These are phyloP conservation scores for Lophium mytilinum DNA, from an alignment of 495 filamentous ascomycete genomes.

Conservation along the genomic window DNA sequence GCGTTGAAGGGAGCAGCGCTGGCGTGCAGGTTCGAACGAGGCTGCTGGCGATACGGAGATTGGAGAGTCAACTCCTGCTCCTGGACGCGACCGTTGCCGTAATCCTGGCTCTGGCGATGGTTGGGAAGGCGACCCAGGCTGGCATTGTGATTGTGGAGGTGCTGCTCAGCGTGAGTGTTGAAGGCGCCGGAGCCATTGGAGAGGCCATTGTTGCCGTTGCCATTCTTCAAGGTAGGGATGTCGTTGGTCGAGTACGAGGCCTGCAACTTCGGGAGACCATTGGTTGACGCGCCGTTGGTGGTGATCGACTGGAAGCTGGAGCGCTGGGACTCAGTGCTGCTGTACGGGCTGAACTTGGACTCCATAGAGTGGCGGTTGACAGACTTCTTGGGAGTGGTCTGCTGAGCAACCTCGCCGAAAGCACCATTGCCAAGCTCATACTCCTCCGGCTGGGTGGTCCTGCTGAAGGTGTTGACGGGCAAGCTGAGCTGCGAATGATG, in stretches of 20 bases:
- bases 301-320: conserved; percentile 42
- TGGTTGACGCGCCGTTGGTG: conserved; percentile 26
- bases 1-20: conserved; percentile 66
- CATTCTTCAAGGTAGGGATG: conserved; percentile 73
- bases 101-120: conserved; percentile 59
- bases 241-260: conserved; percentile 88
- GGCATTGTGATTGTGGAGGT: conserved; percentile 74
- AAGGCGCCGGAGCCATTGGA: conserved; percentile 44
- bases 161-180: conserved; percentile 63
- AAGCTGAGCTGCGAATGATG: conserved; percentile 77
- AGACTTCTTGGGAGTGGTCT: conserved; percentile 34
- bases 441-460: conserved; percentile 28
- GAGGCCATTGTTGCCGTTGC: conserved; percentile 30
- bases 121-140: conserved; percentile 70
- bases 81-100: conserved; percentile 42
- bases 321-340: conserved; percentile 26
- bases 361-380: conserved; percentile 48
- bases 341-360: conserved; percentile 37
- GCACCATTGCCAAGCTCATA: conserved; percentile 17
- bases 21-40: conserved; percentile 53
- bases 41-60: conserved; percentile 30
- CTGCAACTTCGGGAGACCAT: conserved; percentile 54
- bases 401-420: conserved; percentile 17
- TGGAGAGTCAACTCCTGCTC: conserved; percentile 40
- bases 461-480: conserved; percentile 48